Percentiles rank a stretch among this genome's conserved stretches.
Evolutionary conservation across 1,284 basidiomycete genomes (phyloP).

Genomic region (Austroboletus olivaceoglutinosus): DNA sequence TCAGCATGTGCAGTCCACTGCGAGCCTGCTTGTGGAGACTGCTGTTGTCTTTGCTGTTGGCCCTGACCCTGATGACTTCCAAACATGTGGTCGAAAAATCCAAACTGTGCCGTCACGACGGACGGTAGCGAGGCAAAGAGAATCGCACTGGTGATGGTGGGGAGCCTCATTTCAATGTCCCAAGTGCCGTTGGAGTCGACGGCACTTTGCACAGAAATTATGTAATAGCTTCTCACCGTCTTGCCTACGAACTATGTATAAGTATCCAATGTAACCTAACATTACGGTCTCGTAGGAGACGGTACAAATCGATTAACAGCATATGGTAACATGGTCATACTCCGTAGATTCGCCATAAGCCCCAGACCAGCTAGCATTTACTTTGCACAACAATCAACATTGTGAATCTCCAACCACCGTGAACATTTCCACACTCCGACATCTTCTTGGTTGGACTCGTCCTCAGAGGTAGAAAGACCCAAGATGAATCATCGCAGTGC

Average conservation of each 20-base stretch:
- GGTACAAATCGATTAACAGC: conserved; percentile 35
- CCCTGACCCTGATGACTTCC: conserved; percentile 28
- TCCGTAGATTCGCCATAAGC: conserved; percentile 13
- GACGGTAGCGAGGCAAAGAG: conserved; percentile 23
- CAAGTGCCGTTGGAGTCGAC: background rate
- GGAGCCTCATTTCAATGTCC: conserved; percentile 17
- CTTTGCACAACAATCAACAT: conserved; percentile 5
- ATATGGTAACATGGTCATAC: conserved; percentile 31
- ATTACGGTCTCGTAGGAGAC: conserved; percentile 30
- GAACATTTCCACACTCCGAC: conserved; percentile 1
- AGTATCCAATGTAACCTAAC: conserved; percentile 23
- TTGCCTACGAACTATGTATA: background rate
- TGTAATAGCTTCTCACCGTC: conserved; percentile 3
- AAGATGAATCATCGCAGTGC: conserved; percentile 18
- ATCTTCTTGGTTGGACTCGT: background rate
- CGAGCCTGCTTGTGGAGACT: conserved; percentile 17
- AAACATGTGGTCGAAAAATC: conserved; percentile 39
- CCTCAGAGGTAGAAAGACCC: background rate
- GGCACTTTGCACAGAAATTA: background rate
- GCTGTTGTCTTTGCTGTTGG: conserved; percentile 34
- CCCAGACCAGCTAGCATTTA: background rate
- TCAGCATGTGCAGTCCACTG: conserved; percentile 36
- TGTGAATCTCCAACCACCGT: background rate
- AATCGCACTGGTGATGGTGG: background rate
- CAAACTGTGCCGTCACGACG: conserved; percentile 34